A percentile compares a stretch with the other conserved stretches of the same genome.
These are phyloP conservation scores for Polytrichum commune DNA, from an alignment of 225 moss, liverwort and hornwort species.

Conservation along the genomic window DNA sequence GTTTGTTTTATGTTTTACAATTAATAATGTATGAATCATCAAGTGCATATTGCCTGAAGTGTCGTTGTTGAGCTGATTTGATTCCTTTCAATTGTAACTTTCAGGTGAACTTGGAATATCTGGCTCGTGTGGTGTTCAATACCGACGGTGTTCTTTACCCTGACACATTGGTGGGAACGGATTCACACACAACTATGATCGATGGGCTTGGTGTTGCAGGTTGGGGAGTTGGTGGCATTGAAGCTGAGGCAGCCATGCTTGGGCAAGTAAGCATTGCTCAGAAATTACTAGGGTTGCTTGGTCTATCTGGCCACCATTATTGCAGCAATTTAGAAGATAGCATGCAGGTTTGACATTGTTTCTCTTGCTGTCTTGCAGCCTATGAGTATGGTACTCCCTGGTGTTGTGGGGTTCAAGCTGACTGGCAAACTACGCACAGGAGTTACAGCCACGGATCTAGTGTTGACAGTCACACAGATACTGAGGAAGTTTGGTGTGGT, in stretches of 20 bases:
- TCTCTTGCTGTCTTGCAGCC: slow-evolving; percentile 49
- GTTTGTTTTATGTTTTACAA: neutral
- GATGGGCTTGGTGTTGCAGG: slow-evolving; percentile 98
- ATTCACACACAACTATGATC: slow-evolving; percentile 99
- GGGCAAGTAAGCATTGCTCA: slow-evolving; percentile 67
- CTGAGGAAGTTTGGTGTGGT: slow-evolving; percentile 95
- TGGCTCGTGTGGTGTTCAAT: slow-evolving; percentile 93
- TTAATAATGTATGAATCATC: neutral
- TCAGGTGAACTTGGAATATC: slow-evolving; percentile 95
- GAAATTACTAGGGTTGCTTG: neutral
- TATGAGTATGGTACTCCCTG: slow-evolving; percentile 99
- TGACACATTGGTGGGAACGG: slow-evolving; percentile 93
- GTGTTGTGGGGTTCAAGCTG: slow-evolving; percentile 94
- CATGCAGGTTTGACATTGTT: too few relatives aligned
- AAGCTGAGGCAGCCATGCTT: slow-evolving; percentile 98
- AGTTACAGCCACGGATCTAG: slow-evolving; percentile 97
- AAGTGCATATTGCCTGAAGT: neutral
- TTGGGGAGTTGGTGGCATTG: slow-evolving; percentile 99
- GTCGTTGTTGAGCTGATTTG: neutral
- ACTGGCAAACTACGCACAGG: slow-evolving; percentile 76
- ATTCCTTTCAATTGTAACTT: slow-evolving; percentile 9
- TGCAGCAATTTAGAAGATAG: too few relatives aligned
- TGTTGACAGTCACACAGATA: slow-evolving; percentile 90
- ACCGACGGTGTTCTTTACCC: slow-evolving; percentile 76
- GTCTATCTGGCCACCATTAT: too few relatives aligned